Percentiles rank a stretch among this genome's conserved stretches.
These are phyloP conservation scores for Dactylellina haptotyla DNA, from an alignment of 2,329 filamentous ascomycete species.

Conservation along the genomic window DNA sequence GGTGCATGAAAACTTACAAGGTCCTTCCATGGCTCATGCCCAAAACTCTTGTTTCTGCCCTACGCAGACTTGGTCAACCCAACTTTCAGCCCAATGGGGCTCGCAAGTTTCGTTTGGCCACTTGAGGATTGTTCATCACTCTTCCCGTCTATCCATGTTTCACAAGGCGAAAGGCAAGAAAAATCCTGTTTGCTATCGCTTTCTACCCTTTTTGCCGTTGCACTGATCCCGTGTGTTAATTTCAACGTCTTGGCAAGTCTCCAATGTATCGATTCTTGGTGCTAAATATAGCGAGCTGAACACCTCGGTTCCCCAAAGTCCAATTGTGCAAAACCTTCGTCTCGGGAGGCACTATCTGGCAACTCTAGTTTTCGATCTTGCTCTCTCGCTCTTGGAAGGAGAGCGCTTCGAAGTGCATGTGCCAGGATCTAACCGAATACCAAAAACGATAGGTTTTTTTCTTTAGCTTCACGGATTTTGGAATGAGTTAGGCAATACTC, in stretches of 20 bases:
- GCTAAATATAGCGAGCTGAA: conserved; percentile 54
- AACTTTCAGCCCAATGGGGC: conserved; percentile 47
- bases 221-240: conserved; percentile 34
- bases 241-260: conserved; percentile 34
- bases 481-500: conserved; percentile 24
- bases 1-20: conserved; percentile 17
- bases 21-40: conserved; percentile 41
- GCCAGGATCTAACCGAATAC: conserved; percentile 47
- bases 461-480: conserved; percentile 5
- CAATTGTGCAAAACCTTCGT: conserved; percentile 44
- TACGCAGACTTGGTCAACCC: conserved; percentile 7
- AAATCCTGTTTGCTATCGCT: conserved; percentile 38
- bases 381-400: conserved; percentile 6
- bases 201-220: conserved; percentile 22
- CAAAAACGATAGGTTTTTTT: conserved; percentile 9
- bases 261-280: neutral
- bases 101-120: conserved; percentile 24
- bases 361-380: conserved; percentile 11
- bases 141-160: conserved; percentile 31
- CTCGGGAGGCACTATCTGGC: conserved; percentile 4
- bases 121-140: conserved; percentile 13
- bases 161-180: conserved; percentile 35
- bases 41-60: conserved; percentile 48
- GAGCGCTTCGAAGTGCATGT: conserved; percentile 48
- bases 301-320: conserved; percentile 17